phyloP scores from a whole-genome alignment of 805 yeast species.

The Priceomyces medius region DNA sequence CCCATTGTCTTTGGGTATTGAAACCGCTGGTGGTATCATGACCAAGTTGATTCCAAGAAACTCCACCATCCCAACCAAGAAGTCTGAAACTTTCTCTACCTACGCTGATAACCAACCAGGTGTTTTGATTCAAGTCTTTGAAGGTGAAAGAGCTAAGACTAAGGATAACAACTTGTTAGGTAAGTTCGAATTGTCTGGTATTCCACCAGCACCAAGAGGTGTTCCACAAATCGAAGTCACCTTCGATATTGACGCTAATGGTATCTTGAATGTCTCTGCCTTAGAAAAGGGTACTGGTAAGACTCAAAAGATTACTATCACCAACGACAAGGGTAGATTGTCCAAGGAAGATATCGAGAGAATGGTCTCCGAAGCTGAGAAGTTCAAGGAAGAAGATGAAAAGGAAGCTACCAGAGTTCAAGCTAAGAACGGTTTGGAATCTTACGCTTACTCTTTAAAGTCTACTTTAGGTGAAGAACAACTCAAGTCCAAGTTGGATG shows the following conservation, averaged over 20 bases:
- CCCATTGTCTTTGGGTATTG: slow-evolving; percentile 93
- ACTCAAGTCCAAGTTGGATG: slow-evolving; percentile 44
- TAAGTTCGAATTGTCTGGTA: slow-evolving; percentile 81
- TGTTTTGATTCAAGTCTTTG: slow-evolving; percentile 88
- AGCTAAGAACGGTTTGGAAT: slow-evolving; percentile 84
- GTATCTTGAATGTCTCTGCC: slow-evolving; percentile 83
- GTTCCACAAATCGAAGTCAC: slow-evolving; percentile 89
- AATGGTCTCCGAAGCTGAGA: slow-evolving; percentile 97
- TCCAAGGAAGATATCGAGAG: slow-evolving; percentile 92
- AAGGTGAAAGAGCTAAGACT: slow-evolving; percentile 95
- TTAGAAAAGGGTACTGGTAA: slow-evolving; percentile 94
- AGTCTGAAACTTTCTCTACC: slow-evolving; percentile 92
- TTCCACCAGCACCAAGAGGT: slow-evolving; percentile 92
- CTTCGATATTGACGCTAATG: slow-evolving; percentile 84
- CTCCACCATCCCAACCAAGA: slow-evolving; percentile 93
- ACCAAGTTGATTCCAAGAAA: slow-evolving; percentile 92
- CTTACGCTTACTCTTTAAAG: slow-evolving; percentile 80
- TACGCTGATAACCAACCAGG: slow-evolving; percentile 97
- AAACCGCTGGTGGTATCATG: slow-evolving; percentile 97
- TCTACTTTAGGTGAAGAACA: slow-evolving; percentile 57
- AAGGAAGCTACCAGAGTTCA: slow-evolving; percentile 80
- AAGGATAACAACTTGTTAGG: slow-evolving; percentile 90
- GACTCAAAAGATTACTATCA: slow-evolving; percentile 84
- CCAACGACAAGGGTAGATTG: slow-evolving; percentile 92
- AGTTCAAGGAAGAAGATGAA: slow-evolving; percentile 88